Conservation (phyloP, 164 flowering plant species). For the Pachysandra terminalis region DNA sequence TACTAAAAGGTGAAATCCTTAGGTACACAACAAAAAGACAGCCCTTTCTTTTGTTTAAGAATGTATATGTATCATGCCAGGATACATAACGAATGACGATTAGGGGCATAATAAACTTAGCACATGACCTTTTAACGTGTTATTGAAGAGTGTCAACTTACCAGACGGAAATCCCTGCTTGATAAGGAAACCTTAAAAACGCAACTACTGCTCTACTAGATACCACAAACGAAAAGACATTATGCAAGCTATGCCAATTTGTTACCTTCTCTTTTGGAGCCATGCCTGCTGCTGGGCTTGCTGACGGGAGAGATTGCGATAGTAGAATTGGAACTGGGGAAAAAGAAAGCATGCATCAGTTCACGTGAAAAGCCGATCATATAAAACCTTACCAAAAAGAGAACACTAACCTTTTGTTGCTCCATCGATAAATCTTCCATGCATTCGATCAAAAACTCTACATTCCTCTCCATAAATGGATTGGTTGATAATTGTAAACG, state of each 20-base stretch:
- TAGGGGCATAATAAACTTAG: too few relatives aligned
- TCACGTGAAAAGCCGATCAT: background rate
- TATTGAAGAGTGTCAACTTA: too few relatives aligned
- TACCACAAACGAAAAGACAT: background rate
- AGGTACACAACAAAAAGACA: too few relatives aligned
- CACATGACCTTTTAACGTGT: too few relatives aligned
- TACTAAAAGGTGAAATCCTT: too few relatives aligned
- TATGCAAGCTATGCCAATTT: background rate
- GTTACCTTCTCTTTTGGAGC: constrained; percentile 96
- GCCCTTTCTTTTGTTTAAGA: too few relatives aligned
- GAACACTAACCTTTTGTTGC: constrained; percentile 73
- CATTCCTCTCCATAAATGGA: constrained; percentile 85
- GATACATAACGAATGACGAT: too few relatives aligned
- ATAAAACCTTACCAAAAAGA: background rate
- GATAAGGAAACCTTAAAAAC: background rate
- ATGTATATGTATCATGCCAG: too few relatives aligned
- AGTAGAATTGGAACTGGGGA: constrained; percentile 82
- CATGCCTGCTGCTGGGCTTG: constrained; percentile 97
- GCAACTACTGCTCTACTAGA: background rate
- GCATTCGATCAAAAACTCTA: constrained; percentile 90
- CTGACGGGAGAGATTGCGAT: constrained; percentile 83
- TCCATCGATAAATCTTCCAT: constrained; percentile 93
- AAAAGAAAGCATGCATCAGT: background rate
- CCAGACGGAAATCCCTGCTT: too few relatives aligned
- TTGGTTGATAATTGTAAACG: constrained; percentile 74